Percentiles rank a stretch among this genome's conserved stretches.
phyloP scores from a whole-genome alignment of 768 basidiomycete species.

The Fibroporia radiculosa region DNA sequence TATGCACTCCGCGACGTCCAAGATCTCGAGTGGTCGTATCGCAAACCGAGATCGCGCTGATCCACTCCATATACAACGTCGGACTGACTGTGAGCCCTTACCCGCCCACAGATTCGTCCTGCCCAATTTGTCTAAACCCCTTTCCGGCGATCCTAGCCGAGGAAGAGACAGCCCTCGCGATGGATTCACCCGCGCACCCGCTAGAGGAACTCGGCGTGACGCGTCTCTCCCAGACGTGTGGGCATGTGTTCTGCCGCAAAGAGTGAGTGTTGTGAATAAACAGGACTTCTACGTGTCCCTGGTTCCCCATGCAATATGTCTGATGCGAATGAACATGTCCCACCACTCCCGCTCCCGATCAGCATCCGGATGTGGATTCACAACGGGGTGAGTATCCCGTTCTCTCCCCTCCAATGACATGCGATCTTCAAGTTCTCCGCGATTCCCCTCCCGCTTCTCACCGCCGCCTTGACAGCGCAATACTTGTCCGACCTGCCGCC shows the following conservation, averaged over 20 bases:
- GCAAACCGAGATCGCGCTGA: no score
- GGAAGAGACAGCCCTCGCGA: constrained; percentile 63
- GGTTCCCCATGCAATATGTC: not conserved
- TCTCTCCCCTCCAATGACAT: no score
- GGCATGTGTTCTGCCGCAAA: constrained; percentile 72
- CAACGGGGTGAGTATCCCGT: constrained; percentile 42
- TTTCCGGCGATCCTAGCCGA: constrained; percentile 64
- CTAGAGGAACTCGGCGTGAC: constrained; percentile 67
- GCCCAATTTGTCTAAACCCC: constrained; percentile 69
- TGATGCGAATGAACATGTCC: not conserved
- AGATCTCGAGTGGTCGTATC: no score
- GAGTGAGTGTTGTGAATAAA: constrained; percentile 60
- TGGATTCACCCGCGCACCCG: constrained; percentile 75
- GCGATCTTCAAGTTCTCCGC: not conserved
- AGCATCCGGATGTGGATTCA: constrained; percentile 61
- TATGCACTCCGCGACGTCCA: not conserved
- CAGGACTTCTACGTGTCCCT: constrained; percentile 2
- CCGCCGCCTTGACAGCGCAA: constrained; percentile 10
- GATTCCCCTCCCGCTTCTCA: not conserved
- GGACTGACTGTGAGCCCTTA: not conserved
- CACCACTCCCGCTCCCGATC: not conserved
- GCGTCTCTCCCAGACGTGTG: constrained; percentile 33
- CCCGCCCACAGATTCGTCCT: constrained; percentile 46
- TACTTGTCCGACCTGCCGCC: constrained; percentile 21
- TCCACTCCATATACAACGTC: not conserved